Base-by-base conservation (phyloP, 2,329 filamentous ascomycete species). In the Penicillium sp. region DNA sequence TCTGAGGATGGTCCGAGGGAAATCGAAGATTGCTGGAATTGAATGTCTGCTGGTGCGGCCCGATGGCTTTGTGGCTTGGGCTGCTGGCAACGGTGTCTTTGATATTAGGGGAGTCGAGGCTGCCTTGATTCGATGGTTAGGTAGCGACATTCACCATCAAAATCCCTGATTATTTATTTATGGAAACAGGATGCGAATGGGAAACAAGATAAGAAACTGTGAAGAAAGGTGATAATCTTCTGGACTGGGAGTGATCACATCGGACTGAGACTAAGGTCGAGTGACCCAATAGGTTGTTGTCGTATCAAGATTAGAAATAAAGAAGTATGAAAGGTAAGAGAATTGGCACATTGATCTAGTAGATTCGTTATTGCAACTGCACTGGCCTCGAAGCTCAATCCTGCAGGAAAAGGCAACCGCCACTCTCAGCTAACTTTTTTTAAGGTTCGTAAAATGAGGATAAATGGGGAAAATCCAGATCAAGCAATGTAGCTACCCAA, bases 401-500 rank as follows among this genome's bases (percentile, higher is more conserved):
- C 35, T 35, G 11, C 19, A 27, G 24, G 21, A 51, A 39, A 33
- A 31, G 19, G 8, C 46, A 16, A 48, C 27, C 19, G 46, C 46
- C 46, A 35, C 29, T 33, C 24, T 31, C 27, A 31, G 24, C 39
- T 41, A 41, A 41, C 39, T 41, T 41, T 41, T 41, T 41, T n/a
- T 19, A 39, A 7, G 39, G 10, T 41, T 41, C 39, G 39, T 41
- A 41, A 41, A 41, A 41, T 19, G 35, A 39, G n/a, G 35, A 19
- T 19, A 16, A 33, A 33, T 39, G 8, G n/a, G 8, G n/a, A 19
- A 19, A 9, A 3, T 14, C 19, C 19, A 22, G 39, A 44, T 63
- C 59, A 71, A 49, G 69, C 65, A 58, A 83, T 81, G 67, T 83
- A 83, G 51, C 77, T 77, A 51, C 71, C 64, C 54, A 84, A 64